These are phyloP conservation scores for Aplosporella prunicola DNA, from an alignment of 2,329 filamentous ascomycete species.

Conservation along the genomic window DNA sequence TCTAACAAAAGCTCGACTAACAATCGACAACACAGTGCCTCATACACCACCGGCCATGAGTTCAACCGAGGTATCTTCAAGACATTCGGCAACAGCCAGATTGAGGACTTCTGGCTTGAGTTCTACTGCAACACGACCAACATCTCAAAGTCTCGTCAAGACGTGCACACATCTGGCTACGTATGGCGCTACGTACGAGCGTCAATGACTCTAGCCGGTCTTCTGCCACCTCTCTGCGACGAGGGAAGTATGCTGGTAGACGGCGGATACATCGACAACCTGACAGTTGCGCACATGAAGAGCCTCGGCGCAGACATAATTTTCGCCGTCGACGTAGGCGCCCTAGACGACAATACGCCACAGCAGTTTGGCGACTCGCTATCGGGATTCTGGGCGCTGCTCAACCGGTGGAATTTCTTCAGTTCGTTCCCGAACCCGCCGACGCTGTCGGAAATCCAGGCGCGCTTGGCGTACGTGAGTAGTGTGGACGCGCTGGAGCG, in stretches of 20 bases:
- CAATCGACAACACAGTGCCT: slow-evolving; percentile 42
- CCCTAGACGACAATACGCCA: slow-evolving; percentile 82
- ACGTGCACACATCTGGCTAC: slow-evolving; percentile 93
- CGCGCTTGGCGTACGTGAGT: slow-evolving; percentile 84
- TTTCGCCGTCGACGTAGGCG: slow-evolving; percentile 90
- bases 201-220: slow-evolving; percentile 89
- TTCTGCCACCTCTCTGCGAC: slow-evolving; percentile 89
- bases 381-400: slow-evolving; percentile 86
- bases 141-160: slow-evolving; percentile 83
- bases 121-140: slow-evolving; percentile 99
- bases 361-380: slow-evolving; percentile 90
- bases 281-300: slow-evolving; percentile 97
- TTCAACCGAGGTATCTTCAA: slow-evolving; percentile 99
- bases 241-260: slow-evolving; percentile 95
- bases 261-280: slow-evolving; percentile 92
- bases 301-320: slow-evolving; percentile 85
- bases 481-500: slow-evolving; percentile 90
- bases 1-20: slow-evolving; percentile 12
- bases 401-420: slow-evolving; percentile 97
- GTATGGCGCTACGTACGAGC: slow-evolving; percentile 95
- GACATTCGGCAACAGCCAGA: slow-evolving; percentile 90
- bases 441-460: slow-evolving; percentile 92
- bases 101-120: slow-evolving; percentile 98
- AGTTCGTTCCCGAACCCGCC: slow-evolving; percentile 82
- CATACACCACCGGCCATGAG: slow-evolving; percentile 96